Conservation (phyloP, 2,329 filamentous ascomycete genomes). For the Ophiostoma pallidulum region DNA sequence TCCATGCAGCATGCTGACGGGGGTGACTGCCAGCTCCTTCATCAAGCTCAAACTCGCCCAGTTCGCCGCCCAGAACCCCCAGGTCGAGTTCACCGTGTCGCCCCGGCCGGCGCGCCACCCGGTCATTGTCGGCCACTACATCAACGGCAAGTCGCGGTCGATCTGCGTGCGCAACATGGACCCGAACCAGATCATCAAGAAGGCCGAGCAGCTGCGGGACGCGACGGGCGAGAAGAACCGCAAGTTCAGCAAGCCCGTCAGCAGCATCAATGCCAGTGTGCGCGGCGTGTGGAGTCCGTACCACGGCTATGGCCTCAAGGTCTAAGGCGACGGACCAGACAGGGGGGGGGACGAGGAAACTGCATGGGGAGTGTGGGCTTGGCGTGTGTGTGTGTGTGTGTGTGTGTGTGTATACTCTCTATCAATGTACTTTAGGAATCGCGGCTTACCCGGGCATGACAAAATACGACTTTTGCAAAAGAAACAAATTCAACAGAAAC, state of each 20-base stretch:
- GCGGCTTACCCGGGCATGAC: not conserved
- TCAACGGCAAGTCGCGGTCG: slow-evolving; percentile 79
- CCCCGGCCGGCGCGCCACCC: slow-evolving; percentile 86
- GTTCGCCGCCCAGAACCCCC: slow-evolving; percentile 74
- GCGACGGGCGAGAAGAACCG: slow-evolving; percentile 66
- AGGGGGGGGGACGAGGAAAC: not conserved
- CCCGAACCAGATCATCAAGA: slow-evolving; percentile 68
- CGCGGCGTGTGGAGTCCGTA: slow-evolving; percentile 64
- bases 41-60: slow-evolving; percentile 64
- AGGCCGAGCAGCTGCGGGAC: slow-evolving; percentile 63
- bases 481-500: no score
- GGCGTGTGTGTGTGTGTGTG: not conserved
- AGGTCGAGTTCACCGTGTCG: slow-evolving; percentile 85
- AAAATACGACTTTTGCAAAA: not conserved
- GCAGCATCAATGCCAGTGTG: slow-evolving; percentile 55
- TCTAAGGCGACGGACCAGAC: slow-evolving; percentile 27
- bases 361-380: no score
- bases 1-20: no score
- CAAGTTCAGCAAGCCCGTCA: slow-evolving; percentile 53
- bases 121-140: slow-evolving; percentile 79
- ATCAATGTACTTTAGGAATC: not conserved
- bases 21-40: slow-evolving; percentile 76
- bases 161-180: slow-evolving; percentile 85
- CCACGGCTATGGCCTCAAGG: slow-evolving; percentile 49
- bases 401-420: not conserved